Evolutionary conservation across 2,329 filamentous ascomycete species (phyloP).

Genomic region (Cryphonectria carpinicola): DNA sequence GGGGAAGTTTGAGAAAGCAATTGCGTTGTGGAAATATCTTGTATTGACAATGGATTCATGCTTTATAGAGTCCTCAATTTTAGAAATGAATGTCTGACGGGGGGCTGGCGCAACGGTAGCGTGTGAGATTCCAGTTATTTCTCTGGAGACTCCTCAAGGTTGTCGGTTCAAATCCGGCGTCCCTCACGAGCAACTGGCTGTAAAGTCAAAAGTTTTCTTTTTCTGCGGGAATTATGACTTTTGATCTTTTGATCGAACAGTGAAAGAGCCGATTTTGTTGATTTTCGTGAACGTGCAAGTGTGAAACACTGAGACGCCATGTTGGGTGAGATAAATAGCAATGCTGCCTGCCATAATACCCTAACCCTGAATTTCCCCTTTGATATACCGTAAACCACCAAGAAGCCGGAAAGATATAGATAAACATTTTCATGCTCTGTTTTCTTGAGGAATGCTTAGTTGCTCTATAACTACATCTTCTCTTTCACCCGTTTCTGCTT

Average conservation of each 20-base stretch:
- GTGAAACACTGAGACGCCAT: neutral
- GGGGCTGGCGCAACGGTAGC: constrained; percentile 20
- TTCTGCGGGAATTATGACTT: neutral
- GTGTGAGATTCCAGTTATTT: constrained; percentile 20
- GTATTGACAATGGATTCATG: neutral
- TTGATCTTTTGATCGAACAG: neutral
- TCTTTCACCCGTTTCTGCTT: neutral
- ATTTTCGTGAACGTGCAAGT: neutral
- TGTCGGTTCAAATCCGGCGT: constrained; percentile 22
- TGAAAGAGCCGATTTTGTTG: neutral
- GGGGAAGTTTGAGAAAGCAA: neutral
- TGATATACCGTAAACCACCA: no score
- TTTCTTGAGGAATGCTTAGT: no score
- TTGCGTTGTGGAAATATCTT: neutral
- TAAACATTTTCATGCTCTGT: no score
- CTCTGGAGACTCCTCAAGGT: constrained; percentile 17
- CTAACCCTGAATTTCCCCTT: no score
- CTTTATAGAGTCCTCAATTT: neutral
- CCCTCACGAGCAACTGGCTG: neutral
- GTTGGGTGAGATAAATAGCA: no score
- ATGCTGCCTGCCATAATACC: no score
- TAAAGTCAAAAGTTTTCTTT: neutral
- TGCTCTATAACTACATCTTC: neutral
- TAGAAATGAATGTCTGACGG: neutral
- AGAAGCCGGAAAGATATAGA: no score